Evolutionary conservation across 2,329 filamentous ascomycete genomes (phyloP).

Genomic region (Purpureocillium takamizusanense): DNA sequence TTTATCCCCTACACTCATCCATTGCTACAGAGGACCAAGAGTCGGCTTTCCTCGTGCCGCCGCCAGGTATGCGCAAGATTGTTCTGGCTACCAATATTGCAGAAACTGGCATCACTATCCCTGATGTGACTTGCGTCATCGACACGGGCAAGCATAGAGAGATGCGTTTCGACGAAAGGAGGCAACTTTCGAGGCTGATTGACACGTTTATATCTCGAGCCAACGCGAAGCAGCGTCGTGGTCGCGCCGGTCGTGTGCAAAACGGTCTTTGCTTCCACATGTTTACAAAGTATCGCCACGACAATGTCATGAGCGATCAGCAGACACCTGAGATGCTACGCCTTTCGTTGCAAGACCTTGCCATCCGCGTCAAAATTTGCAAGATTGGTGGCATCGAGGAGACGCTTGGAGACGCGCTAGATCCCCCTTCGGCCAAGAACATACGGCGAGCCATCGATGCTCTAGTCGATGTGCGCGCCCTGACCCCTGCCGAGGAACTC

Average conservation of each 20-base stretch:
- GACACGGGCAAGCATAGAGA: slow-evolving; percentile 96
- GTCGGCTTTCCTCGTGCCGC: slow-evolving; percentile 79
- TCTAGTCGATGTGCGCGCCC: slow-evolving; percentile 82
- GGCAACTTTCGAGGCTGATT: slow-evolving; percentile 81
- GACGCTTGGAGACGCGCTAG: slow-evolving; percentile 77
- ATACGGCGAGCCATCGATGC: slow-evolving; percentile 89
- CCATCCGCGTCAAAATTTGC: slow-evolving; percentile 95
- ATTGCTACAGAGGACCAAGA: slow-evolving; percentile 97
- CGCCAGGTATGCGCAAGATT: slow-evolving; percentile 77
- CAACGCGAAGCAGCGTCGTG: slow-evolving; percentile 90
- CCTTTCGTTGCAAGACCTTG: slow-evolving; percentile 85
- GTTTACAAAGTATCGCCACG: slow-evolving; percentile 84
- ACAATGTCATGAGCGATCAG: slow-evolving; percentile 77
- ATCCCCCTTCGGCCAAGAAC: slow-evolving; percentile 85
- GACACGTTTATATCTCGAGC: slow-evolving; percentile 94
- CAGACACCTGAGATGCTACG: slow-evolving; percentile 96
- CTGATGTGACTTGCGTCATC: slow-evolving; percentile 93
- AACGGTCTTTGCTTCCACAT: slow-evolving; percentile 92
- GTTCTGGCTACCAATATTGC: slow-evolving; percentile 97
- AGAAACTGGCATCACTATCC: slow-evolving; percentile 96
- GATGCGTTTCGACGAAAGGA: slow-evolving; percentile 91
- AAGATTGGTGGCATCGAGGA: slow-evolving; percentile 90
- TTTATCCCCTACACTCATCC: slow-evolving; percentile 86
- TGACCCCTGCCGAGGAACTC: slow-evolving; percentile 73
- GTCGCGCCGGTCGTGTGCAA: slow-evolving; percentile 90